A percentile compares a stretch with the other conserved stretches of the same genome.
phyloP scores from a whole-genome alignment of 2,329 filamentous ascomycete species.

The Fusarium agapanthi region DNA sequence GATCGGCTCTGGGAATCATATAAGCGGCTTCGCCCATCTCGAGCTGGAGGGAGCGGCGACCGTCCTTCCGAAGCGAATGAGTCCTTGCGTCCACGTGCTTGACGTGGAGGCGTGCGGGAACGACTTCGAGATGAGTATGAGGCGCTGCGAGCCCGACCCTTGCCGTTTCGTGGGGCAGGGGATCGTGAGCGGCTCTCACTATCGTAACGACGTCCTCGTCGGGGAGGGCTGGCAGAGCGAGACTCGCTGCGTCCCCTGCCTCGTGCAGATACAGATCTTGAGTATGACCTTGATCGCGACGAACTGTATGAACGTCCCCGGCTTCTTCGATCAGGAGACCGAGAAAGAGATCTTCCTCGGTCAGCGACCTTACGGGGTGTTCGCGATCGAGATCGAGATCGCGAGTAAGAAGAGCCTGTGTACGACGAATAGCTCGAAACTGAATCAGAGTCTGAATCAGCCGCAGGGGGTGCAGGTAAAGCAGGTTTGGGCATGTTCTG shows the following conservation, averaged over 20 bases:
- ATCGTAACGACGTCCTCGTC: constrained; percentile 36
- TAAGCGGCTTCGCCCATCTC: constrained; percentile 33
- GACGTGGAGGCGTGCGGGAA: constrained; percentile 42
- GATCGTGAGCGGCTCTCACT: constrained; percentile 44
- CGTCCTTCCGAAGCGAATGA: constrained; percentile 35
- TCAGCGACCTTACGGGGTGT: constrained; percentile 44
- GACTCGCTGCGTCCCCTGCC: constrained; percentile 38
- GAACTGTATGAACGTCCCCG: constrained; percentile 41
- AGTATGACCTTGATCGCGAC: constrained; percentile 57
- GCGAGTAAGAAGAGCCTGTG: constrained; percentile 67
- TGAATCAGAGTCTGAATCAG: constrained; percentile 74
- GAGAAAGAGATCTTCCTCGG: constrained; percentile 43
- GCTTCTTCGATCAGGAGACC: constrained; percentile 40
- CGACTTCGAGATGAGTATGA: constrained; percentile 47
- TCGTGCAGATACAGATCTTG: constrained; percentile 50
- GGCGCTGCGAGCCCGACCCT: constrained; percentile 40
- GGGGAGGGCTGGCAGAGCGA: constrained; percentile 45
- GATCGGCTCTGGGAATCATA: constrained; percentile 38
- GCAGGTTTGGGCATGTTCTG: constrained; percentile 90
- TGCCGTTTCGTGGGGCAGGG: constrained; percentile 41
- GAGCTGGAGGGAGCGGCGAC: constrained; percentile 34
- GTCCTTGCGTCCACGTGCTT: constrained; percentile 30
- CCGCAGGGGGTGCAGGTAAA: constrained; percentile 68
- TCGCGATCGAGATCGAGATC: constrained; percentile 58
- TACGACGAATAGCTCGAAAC: constrained; percentile 84